phyloP scores from a whole-genome alignment of 2,329 filamentous ascomycete genomes.

The Cytospora leucostoma region DNA sequence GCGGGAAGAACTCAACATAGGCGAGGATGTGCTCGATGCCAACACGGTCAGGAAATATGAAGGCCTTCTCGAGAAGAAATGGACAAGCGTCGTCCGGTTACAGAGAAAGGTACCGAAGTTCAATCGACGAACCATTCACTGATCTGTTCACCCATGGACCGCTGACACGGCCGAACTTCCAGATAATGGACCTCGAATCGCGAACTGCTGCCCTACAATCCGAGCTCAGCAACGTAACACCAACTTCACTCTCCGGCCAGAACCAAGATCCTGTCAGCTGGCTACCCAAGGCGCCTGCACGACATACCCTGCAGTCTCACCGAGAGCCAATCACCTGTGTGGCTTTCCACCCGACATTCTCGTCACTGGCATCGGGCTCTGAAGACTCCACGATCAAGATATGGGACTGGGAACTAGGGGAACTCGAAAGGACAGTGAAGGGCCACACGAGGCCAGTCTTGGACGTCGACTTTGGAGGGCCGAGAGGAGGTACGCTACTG shows the following conservation, averaged over 20 bases:
- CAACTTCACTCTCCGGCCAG: slow-evolving; percentile 69
- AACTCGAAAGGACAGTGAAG: slow-evolving; percentile 87
- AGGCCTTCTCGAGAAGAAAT: slow-evolving; percentile 93
- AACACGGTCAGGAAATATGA: slow-evolving; percentile 92
- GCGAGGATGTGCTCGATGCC: slow-evolving; percentile 71
- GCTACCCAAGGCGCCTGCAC: slow-evolving; percentile 80
- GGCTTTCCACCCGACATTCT: slow-evolving; percentile 90
- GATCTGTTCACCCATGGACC: slow-evolving; percentile 6
- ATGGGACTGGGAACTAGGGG: slow-evolving; percentile 95
- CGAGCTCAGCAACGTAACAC: slow-evolving; percentile 83
- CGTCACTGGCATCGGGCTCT: slow-evolving; percentile 84
- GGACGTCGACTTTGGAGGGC: slow-evolving; percentile 88
- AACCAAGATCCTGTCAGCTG: slow-evolving; percentile 84
- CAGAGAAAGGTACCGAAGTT: slow-evolving; percentile 77
- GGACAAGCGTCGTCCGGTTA: slow-evolving; percentile 90
- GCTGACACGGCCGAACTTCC: slow-evolving; percentile 27
- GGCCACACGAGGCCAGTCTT: slow-evolving; percentile 87
- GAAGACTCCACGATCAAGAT: slow-evolving; percentile 95
- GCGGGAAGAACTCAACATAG: slow-evolving; percentile 74
- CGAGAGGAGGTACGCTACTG: slow-evolving; percentile 74
- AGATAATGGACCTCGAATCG: slow-evolving; percentile 94
- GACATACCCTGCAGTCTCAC: slow-evolving; percentile 83
- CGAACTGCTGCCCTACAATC: slow-evolving; percentile 71
- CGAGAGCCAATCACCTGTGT: slow-evolving; percentile 80
- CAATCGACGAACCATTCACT: slow-evolving; percentile 23